phyloP scores from a whole-genome alignment of 2,329 filamentous ascomycete species.

The Pseudogymnoascus sp. region DNA sequence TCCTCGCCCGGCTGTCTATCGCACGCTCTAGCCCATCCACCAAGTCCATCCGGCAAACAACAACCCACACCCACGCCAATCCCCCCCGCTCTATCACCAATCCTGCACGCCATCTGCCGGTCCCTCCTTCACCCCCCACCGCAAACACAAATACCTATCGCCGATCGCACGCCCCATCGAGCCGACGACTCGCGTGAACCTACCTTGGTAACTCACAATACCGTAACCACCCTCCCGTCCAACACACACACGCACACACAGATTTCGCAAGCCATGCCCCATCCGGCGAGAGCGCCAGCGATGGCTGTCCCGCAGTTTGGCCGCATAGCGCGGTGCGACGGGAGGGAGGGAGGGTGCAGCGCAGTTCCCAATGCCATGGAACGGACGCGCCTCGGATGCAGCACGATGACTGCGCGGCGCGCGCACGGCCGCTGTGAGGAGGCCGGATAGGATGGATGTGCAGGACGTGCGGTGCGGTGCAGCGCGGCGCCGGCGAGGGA shows the following conservation, averaged over 20 bases:
- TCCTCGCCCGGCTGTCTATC: not conserved
- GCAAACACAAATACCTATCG: not conserved
- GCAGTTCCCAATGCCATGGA: not conserved
- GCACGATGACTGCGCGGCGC: not conserved
- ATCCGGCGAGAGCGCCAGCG: not conserved
- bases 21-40: not conserved
- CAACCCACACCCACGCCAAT: not conserved
- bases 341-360: not conserved
- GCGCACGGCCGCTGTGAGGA: not conserved
- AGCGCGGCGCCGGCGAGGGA: not conserved
- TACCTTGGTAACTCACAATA: not conserved
- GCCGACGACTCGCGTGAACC: not conserved
- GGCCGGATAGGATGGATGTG: not conserved
- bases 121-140: not conserved
- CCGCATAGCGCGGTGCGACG: not conserved
- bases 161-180: not conserved
- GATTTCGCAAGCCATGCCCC: not conserved
- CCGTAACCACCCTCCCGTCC: not conserved
- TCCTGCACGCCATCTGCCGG: constrained; percentile 1
- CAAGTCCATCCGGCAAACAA: not conserved
- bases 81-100: not conserved
- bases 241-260: not conserved
- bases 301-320: not conserved
- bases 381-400: not conserved
- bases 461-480: not conserved